These are phyloP conservation scores for Croton laevigatus DNA, from an alignment of 441 rosid genomes.

Conservation along the genomic window DNA sequence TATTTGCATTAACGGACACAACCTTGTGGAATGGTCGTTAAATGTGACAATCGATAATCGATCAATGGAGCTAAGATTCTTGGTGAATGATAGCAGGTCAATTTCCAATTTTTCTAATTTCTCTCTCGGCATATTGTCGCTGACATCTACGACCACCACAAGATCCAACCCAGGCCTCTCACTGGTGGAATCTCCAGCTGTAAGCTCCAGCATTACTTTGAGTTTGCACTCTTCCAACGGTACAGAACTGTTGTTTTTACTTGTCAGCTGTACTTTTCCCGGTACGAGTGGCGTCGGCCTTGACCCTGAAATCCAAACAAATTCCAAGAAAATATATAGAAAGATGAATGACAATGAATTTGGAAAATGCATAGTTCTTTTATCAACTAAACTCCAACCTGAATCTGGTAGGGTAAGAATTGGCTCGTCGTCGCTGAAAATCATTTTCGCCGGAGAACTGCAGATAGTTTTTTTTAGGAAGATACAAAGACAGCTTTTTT, in stretches of 20 bases:
- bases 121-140: not conserved
- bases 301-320: slow-evolving; percentile 1
- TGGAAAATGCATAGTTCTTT: too few relatives aligned
- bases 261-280: not conserved
- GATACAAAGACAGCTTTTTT: too few relatives aligned
- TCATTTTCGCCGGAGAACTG: too few relatives aligned
- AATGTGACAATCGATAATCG: slow-evolving; percentile 10
- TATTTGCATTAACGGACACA: not conserved
- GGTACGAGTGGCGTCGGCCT: not conserved
- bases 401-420: too few relatives aligned
- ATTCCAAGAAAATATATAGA: not conserved
- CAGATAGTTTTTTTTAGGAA: too few relatives aligned
- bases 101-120: not conserved
- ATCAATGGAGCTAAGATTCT: slow-evolving; percentile 4
- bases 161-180: slow-evolving; percentile 8
- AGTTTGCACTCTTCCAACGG: not conserved
- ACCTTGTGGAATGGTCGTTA: not conserved
- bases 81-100: not conserved
- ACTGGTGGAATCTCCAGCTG: slow-evolving; percentile 3
- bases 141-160: slow-evolving; percentile 7
- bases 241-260: not conserved
- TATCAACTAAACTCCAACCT: too few relatives aligned
- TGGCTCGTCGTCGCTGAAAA: too few relatives aligned
- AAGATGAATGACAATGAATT: too few relatives aligned
- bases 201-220: slow-evolving; percentile 9